A percentile compares a stretch with the other conserved stretches of the same genome.
These are phyloP conservation scores for Tinospora cordifolia DNA, from an alignment of 164 flowering plant genomes.

Conservation along the genomic window DNA sequence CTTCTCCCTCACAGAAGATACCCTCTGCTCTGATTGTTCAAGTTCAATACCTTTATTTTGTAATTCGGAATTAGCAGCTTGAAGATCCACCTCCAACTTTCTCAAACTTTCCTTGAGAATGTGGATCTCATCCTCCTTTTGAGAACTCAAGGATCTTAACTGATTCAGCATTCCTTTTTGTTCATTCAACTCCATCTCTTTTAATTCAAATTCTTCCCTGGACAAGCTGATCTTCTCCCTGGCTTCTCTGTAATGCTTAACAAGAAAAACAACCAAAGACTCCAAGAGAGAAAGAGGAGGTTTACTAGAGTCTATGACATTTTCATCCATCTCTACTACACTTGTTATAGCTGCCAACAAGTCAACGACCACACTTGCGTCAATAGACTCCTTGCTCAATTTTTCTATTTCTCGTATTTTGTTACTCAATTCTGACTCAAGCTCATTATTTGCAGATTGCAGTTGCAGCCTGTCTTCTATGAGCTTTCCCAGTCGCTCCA, in stretches of 20 bases:
- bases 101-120: constrained; percentile 47
- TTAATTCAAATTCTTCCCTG: constrained; percentile 34
- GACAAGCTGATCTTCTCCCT: constrained; percentile 28
- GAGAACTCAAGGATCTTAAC: constrained; percentile 31
- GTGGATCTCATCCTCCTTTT: constrained; percentile 46
- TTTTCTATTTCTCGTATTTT: constrained; percentile 39
- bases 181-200: constrained; percentile 32
- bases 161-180: constrained; percentile 41
- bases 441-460: constrained; percentile 31
- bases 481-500: constrained; percentile 33
- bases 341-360: constrained; percentile 41
- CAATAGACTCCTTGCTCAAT: constrained; percentile 29
- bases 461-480: constrained; percentile 46
- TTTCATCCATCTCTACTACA: constrained; percentile 30
- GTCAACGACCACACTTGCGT: constrained; percentile 27
- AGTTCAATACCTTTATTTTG: constrained; percentile 56
- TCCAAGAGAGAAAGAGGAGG: constrained; percentile 36
- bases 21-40: constrained; percentile 86
- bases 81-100: constrained; percentile 38
- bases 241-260: constrained; percentile 48
- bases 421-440: constrained; percentile 38
- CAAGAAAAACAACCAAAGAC: constrained; percentile 39
- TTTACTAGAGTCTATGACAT: constrained; percentile 20
- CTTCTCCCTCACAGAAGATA: constrained; percentile 81
- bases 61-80: constrained; percentile 36